A percentile compares a stretch with the other conserved stretches of the same genome.
phyloP scores from a whole-genome alignment of 345 rosid genomes.

The Cardamine chenopodiifolia region DNA sequence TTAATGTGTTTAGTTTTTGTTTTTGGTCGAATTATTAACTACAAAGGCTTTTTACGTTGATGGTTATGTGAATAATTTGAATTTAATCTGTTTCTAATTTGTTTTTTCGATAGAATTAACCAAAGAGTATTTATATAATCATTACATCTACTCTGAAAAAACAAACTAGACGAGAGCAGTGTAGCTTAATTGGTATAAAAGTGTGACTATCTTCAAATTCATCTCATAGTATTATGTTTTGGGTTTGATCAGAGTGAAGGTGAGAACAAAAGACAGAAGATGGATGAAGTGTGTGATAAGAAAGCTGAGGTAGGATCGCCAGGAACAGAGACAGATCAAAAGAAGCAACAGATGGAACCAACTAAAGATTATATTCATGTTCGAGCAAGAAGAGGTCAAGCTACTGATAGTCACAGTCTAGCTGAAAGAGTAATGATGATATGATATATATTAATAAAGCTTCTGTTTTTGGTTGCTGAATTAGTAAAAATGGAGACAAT shows the following conservation, averaged over 20 bases:
- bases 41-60: no score
- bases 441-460: constrained; percentile 35
- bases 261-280: constrained; percentile 52
- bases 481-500: not conserved
- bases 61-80: not conserved
- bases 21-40: no score
- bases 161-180: not conserved
- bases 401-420: constrained; percentile 95
- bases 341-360: constrained; percentile 57
- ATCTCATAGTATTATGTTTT: not conserved
- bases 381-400: constrained; percentile 95
- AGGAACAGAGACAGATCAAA: constrained; percentile 56
- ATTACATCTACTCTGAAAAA: not conserved
- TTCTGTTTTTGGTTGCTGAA: not conserved
- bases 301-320: constrained; percentile 54
- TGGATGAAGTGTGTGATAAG: constrained; percentile 51
- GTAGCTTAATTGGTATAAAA: not conserved
- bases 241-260: constrained; percentile 47
- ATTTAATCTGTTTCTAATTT: not conserved
- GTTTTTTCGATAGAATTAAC: not conserved
- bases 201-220: not conserved
- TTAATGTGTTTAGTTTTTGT: no score
- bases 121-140: not conserved
- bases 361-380: constrained; percentile 87
- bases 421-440: constrained; percentile 78